Evolutionary conservation across 2,329 filamentous ascomycete genomes (phyloP), one percentile per base, ranked within the genome.

Genomic region (Rhinocladiella similis): DNA sequence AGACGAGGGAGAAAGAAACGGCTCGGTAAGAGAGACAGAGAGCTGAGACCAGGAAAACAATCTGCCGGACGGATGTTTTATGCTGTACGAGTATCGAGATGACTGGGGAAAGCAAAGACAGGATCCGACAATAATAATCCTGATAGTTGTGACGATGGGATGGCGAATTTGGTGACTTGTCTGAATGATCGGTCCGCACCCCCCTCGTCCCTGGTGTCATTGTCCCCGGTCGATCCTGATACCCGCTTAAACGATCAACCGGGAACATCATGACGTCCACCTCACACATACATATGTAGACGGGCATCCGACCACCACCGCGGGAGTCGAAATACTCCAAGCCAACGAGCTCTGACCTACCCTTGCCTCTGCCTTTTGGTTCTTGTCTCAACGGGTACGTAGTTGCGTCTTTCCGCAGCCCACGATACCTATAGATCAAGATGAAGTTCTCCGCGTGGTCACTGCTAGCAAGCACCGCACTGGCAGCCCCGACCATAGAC

Each of bases 371-470:
- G n/a, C n/a, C n/a, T n/a, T n/a, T n/a, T n/a, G n/a, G n/a, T n/a
- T n/a, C n/a, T n/a, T n/a, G n/a, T n/a, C n/a, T n/a, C n/a, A n/a
- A n/a, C n/a, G n/a, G n/a, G n/a, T n/a, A n/a, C n/a, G n/a, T n/a
- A n/a, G n/a, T n/a, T n/a, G n/a, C n/a, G n/a, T n/a, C n/a, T n/a
- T n/a, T n/a, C n/a, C n/a, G n/a, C n/a, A n/a, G n/a, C n/a, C n/a
- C n/a, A n/a, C n/a, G n/a, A n/a, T n/a, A n/a, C n/a, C n/a, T n/a
- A n/a, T n/a, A n/a, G n/a, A 41, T 12, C 14, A 55, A 46, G 18
- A 62, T 62, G 59, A 48, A 59, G 51, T 41, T 62, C 19, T 43
- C 43, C 16, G 20, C 57, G 22, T 52, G 47, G 53, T 62, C 59
- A 10, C 51, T 62, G n/a, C 41, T 62, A 19, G 54, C 39, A 25